Conservation (phyloP, 2,329 filamentous ascomycete species). For the Meredithiella fracta region DNA sequence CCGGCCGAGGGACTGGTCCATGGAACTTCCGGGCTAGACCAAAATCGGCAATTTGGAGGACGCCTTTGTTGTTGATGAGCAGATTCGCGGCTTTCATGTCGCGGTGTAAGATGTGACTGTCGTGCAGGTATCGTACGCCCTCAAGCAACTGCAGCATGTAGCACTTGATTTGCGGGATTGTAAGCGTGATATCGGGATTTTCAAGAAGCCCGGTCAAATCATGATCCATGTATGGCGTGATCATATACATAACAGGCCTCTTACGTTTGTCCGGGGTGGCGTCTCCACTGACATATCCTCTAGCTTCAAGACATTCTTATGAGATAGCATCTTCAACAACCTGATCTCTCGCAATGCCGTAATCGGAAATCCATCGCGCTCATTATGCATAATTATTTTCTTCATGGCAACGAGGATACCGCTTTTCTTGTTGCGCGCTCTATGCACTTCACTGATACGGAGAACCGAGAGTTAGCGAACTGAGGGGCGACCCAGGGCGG, state of each 20-base stretch:
- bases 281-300: slow-evolving; percentile 93
- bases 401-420: slow-evolving; percentile 74
- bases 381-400: slow-evolving; percentile 98
- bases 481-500: background rate
- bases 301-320: slow-evolving; percentile 70
- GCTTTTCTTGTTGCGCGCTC: slow-evolving; percentile 60
- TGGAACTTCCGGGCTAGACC: slow-evolving; percentile 88
- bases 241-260: slow-evolving; percentile 90
- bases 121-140: slow-evolving; percentile 78
- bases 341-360: slow-evolving; percentile 96
- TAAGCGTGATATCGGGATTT: slow-evolving; percentile 78
- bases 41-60: slow-evolving; percentile 94
- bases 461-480: slow-evolving; percentile 23
- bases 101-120: slow-evolving; percentile 75
- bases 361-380: slow-evolving; percentile 98
- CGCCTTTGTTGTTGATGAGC: slow-evolving; percentile 83
- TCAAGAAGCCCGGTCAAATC: slow-evolving; percentile 94
- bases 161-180: slow-evolving; percentile 87
- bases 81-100: slow-evolving; percentile 99
- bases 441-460: slow-evolving; percentile 54
- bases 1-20: slow-evolving; percentile 59
- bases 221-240: slow-evolving; percentile 97
- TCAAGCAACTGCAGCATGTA: slow-evolving; percentile 90
- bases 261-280: slow-evolving; percentile 54
- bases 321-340: slow-evolving; percentile 84